A percentile compares a stretch with the other conserved stretches of the same genome.
phyloP scores from a whole-genome alignment of 2,329 filamentous ascomycete species.

The Aspergillus sergii region DNA sequence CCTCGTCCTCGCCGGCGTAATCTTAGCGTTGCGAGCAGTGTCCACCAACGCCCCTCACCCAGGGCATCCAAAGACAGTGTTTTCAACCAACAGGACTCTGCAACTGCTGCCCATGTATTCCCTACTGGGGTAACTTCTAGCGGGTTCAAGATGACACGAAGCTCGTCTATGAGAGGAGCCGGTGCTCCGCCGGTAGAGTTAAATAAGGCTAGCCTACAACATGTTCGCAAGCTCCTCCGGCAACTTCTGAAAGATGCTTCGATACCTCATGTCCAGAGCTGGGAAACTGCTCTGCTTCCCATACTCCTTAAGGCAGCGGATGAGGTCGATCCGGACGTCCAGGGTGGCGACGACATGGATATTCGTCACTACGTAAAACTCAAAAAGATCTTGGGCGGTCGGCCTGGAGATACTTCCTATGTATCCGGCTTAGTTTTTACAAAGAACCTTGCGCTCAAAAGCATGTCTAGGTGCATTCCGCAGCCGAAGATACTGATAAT shows the following conservation, averaged over 20 bases:
- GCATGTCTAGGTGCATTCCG: constrained; percentile 84
- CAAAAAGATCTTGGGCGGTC: constrained; percentile 92
- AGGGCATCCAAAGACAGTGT: constrained; percentile 64
- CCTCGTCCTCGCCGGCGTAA: constrained; percentile 75
- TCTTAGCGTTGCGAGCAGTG: constrained; percentile 77
- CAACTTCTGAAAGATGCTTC: constrained; percentile 79
- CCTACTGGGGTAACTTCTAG: constrained; percentile 38
- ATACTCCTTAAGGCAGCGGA: constrained; percentile 90
- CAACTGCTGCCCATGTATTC: constrained; percentile 43
- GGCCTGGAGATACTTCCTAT: constrained; percentile 90
- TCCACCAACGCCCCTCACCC: constrained; percentile 71
- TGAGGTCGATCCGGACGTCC: constrained; percentile 90
- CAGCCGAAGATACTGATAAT: constrained; percentile 89
- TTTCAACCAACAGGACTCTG: constrained; percentile 36
- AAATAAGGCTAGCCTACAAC: constrained; percentile 82
- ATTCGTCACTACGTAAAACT: constrained; percentile 96
- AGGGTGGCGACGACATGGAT: constrained; percentile 91
- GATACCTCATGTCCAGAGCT: constrained; percentile 72
- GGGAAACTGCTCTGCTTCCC: constrained; percentile 88
- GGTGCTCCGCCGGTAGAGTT: constrained; percentile 78
- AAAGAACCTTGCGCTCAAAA: constrained; percentile 94
- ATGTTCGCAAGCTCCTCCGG: constrained; percentile 80
- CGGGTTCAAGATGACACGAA: constrained; percentile 65
- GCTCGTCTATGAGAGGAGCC: constrained; percentile 77
- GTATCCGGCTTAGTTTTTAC: constrained; percentile 96